Evolutionary conservation across 306 rosid genomes (phyloP).

Genomic region (Begonia masoniana): DNA sequence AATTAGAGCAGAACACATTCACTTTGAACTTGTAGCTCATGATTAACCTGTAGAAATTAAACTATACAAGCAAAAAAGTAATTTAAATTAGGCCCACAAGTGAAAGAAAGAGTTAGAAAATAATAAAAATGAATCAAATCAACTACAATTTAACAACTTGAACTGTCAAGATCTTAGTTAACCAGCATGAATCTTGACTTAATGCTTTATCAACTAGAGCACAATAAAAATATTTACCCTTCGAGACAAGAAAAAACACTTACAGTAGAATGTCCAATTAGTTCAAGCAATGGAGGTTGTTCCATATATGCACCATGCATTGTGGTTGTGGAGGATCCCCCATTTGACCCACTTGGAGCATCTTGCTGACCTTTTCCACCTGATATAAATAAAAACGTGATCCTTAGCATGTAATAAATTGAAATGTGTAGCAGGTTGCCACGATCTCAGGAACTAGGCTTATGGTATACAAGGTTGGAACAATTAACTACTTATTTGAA

Average conservation of each 20-base stretch:
- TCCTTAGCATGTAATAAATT: no score
- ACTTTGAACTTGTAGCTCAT: no score
- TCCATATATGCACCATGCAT: conserved; percentile 35
- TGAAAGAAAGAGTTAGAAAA: no score
- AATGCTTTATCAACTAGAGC: conserved; percentile 4
- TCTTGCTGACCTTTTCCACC: conserved; percentile 46
- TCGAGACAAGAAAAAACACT: conserved; percentile 14
- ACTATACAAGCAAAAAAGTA: no score
- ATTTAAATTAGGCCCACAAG: no score
- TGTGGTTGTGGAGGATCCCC: conserved; percentile 35
- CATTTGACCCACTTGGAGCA: conserved; percentile 40
- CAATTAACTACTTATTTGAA: conserved; percentile 3
- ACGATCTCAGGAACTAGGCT: no score
- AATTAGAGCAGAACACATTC: no score
- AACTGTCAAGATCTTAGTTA: no score
- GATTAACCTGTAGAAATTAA: no score
- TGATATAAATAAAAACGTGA: conserved; percentile 4
- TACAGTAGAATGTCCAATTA: conserved; percentile 90
- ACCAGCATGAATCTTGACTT: conserved; percentile 9
- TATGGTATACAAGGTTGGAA: not conserved
- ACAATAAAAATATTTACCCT: not conserved
- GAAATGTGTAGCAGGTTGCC: no score
- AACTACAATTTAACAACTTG: no score
- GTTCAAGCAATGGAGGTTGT: conserved; percentile 77
- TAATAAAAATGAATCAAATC: no score